Conservation (phyloP, 164 flowering plant species). For the Annona cherimola region DNA sequence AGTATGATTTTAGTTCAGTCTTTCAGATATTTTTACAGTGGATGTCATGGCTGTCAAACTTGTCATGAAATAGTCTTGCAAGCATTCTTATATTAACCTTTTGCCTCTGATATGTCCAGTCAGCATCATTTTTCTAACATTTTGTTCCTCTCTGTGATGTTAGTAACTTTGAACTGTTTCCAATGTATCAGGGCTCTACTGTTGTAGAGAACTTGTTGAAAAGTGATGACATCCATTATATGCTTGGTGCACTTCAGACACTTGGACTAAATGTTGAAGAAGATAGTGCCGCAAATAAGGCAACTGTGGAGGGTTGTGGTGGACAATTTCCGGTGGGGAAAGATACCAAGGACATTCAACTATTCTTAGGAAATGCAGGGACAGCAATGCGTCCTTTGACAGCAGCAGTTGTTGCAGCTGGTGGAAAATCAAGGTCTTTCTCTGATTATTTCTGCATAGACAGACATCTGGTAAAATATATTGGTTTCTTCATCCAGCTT, state of each 20-base stretch:
- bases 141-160: neutral
- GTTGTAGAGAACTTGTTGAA: constrained; percentile 83
- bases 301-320: constrained; percentile 66
- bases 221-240: constrained; percentile 81
- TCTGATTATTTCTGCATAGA: neutral
- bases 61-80: neutral
- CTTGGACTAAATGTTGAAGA: constrained; percentile 68
- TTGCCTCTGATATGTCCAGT: too few relatives aligned
- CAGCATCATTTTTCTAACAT: neutral
- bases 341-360: constrained; percentile 52
- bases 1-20: neutral
- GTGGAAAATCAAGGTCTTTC: constrained; percentile 82
- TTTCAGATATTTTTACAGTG: neutral
- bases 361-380: constrained; percentile 98
- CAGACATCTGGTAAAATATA: neutral
- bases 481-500: neutral
- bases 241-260: constrained; percentile 71
- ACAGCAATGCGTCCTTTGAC: constrained; percentile 99
- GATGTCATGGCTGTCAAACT: neutral
- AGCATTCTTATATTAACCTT: neutral
- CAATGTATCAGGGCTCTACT: constrained; percentile 62
- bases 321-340: constrained; percentile 77
- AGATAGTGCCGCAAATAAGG: constrained; percentile 40
- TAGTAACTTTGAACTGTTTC: neutral
- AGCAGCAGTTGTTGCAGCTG: constrained; percentile 95